These are phyloP conservation scores for Eucalyptus cloeziana DNA, from an alignment of 345 rosid genomes.

Conservation along the genomic window DNA sequence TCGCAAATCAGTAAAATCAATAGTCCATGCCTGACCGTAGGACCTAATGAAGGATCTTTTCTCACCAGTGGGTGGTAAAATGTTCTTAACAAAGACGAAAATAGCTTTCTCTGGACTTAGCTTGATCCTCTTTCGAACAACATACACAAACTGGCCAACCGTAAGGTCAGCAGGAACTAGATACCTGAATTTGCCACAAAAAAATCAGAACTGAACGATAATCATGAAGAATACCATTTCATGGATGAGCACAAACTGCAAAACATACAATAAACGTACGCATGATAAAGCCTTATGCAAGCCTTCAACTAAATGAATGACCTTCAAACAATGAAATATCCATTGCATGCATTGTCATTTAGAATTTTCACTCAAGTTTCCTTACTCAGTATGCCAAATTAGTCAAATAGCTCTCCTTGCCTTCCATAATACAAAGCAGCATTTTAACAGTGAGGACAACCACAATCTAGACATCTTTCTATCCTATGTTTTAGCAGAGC, in stretches of 20 bases:
- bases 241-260: not conserved
- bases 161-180: conserved; percentile 84
- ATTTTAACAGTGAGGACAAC: not conserved
- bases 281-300: not conserved
- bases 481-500: not conserved
- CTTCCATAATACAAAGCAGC: not conserved
- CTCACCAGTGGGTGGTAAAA: conserved; percentile 72
- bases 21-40: not conserved
- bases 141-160: conserved; percentile 78
- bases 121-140: conserved; percentile 86
- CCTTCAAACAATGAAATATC: not conserved
- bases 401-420: not conserved
- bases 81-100: conserved; percentile 64
- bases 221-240: not conserved
- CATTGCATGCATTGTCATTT: not conserved
- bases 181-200: conserved; percentile 23
- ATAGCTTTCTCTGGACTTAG: conserved; percentile 85
- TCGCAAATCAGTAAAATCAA: not conserved
- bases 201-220: not conserved
- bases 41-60: not conserved
- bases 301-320: not conserved
- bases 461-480: not conserved
- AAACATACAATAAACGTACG: not conserved
- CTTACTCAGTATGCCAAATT: not conserved
- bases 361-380: not conserved